Percentiles rank a stretch among this genome's conserved stretches.
Conservation (phyloP, 495 filamentous ascomycete species). For the Baudoinia panamericana region DNA sequence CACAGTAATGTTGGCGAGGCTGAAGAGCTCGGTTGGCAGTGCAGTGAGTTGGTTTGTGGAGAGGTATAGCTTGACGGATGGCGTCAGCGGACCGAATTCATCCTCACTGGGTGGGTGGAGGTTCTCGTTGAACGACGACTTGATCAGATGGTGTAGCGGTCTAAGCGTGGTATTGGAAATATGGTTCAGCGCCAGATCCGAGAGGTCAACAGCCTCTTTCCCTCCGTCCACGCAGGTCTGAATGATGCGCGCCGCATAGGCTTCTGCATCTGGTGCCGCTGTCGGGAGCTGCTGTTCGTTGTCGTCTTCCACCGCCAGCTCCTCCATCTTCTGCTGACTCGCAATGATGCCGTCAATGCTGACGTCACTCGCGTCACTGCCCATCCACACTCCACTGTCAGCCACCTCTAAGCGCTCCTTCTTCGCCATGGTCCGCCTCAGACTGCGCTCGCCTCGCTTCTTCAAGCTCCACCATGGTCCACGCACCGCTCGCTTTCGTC, state of each 20-base stretch:
- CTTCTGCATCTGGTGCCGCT: constrained; percentile 11
- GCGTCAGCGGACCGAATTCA: constrained; percentile 37
- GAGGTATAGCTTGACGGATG: constrained; percentile 51
- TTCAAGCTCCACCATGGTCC: constrained; percentile 18
- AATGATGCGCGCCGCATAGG: constrained; percentile 23
- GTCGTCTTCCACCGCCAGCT: constrained; percentile 21
- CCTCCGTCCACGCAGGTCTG: constrained; percentile 43
- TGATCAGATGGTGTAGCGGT: constrained; percentile 47
- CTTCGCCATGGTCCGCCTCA: constrained; percentile 32
- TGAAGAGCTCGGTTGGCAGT: constrained; percentile 40
- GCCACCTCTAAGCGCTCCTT: constrained; percentile 49
- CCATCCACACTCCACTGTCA: constrained; percentile 80
- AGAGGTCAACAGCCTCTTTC: constrained; percentile 11
- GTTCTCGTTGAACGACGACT: constrained; percentile 29
- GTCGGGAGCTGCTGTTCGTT: constrained; percentile 27
- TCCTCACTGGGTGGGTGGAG: constrained; percentile 34
- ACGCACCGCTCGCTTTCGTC: constrained; percentile 11
- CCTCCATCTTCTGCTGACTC: constrained; percentile 9
- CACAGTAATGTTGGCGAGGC: constrained; percentile 45
- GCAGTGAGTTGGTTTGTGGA: constrained; percentile 44
- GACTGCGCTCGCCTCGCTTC: background rate
- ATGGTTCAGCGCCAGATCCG: constrained; percentile 24
- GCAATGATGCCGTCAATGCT: constrained; percentile 6
- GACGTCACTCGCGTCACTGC: constrained; percentile 42
- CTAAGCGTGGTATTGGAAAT: constrained; percentile 36